Conservation (phyloP, 306 rosid genomes). For the Clitoria ternatea region DNA sequence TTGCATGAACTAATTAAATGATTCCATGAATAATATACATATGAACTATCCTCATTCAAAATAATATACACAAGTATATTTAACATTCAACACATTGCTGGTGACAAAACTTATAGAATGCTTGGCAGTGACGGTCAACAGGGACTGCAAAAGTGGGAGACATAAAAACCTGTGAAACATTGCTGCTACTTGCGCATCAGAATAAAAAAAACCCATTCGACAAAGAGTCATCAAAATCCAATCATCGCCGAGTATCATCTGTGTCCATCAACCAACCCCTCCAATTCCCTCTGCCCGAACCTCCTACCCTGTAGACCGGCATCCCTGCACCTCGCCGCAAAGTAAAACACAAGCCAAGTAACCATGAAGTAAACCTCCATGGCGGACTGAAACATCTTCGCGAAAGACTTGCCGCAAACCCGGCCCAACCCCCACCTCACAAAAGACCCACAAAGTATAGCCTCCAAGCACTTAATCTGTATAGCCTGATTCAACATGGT, state of each 20-base stretch:
- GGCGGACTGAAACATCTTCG: constrained; percentile 72
- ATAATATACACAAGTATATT: constrained; percentile 67
- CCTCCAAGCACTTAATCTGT: constrained; percentile 77
- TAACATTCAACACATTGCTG: constrained; percentile 52
- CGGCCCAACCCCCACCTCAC: constrained; percentile 58
- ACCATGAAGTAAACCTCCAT: constrained; percentile 96
- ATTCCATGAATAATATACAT: constrained; percentile 53
- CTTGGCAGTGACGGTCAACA: constrained; percentile 37
- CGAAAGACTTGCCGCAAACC: constrained; percentile 51
- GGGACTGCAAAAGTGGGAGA: constrained; percentile 43
- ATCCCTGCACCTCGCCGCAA: constrained; percentile 65
- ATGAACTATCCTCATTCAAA: constrained; percentile 54
- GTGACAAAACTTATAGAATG: constrained; percentile 49
- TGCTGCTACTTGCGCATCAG: constrained; percentile 40
- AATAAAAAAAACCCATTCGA: constrained; percentile 34
- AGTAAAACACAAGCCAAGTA: constrained; percentile 79
- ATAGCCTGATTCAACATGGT: constrained; percentile 75
- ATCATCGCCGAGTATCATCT: constrained; percentile 49
- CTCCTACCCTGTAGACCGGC: constrained; percentile 62
- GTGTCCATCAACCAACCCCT: constrained; percentile 61
- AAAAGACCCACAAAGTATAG: constrained; percentile 63
- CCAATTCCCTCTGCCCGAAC: constrained; percentile 72
- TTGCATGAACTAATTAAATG: constrained; percentile 36
- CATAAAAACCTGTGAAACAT: constrained; percentile 39
- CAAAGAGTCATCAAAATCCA: constrained; percentile 21